phyloP scores from a whole-genome alignment of 805 yeast species.

The Saccharomycopsis sp. region DNA sequence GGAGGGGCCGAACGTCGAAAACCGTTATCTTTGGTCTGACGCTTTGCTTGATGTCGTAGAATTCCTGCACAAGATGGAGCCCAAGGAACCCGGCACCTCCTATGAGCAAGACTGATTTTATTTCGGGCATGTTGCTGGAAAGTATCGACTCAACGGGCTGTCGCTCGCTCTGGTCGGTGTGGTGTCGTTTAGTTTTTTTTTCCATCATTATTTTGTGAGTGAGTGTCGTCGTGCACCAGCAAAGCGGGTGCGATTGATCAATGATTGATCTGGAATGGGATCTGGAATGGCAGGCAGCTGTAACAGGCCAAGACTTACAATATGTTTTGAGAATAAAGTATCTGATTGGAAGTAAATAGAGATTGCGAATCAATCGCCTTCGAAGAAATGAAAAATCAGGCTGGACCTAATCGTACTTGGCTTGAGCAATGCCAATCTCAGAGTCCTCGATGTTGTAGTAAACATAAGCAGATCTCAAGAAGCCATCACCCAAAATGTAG shows the following conservation, averaged over 20 bases:
- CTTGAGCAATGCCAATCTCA: conserved; percentile 50
- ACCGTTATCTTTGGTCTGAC: conserved; percentile 64
- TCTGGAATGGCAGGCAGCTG: no score
- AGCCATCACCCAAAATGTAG: conserved; percentile 44
- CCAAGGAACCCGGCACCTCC: conserved; percentile 97
- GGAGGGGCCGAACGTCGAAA: conserved; percentile 85
- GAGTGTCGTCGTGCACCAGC: no score
- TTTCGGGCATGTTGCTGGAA: neutral
- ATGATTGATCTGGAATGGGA: no score
- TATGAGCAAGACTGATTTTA: conserved; percentile 53
- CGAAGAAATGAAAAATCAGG: neutral
- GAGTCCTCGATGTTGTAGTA: conserved; percentile 54
- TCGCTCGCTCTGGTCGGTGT: no score
- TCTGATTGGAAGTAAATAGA: no score
- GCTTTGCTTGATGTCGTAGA: conserved; percentile 47
- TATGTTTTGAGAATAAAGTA: no score
- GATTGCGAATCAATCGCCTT: neutral
- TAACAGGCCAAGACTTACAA: no score
- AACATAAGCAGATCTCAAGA: conserved; percentile 50
- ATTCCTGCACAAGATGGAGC: conserved; percentile 80
- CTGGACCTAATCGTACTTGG: conserved; percentile 26
- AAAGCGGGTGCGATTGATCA: no score
- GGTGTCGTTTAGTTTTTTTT: no score
- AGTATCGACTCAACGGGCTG: neutral
- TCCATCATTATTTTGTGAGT: no score